These are phyloP conservation scores for Paramecium caudatum DNA, from an alignment of 73 alveolate genomes.

Conservation along the genomic window DNA sequence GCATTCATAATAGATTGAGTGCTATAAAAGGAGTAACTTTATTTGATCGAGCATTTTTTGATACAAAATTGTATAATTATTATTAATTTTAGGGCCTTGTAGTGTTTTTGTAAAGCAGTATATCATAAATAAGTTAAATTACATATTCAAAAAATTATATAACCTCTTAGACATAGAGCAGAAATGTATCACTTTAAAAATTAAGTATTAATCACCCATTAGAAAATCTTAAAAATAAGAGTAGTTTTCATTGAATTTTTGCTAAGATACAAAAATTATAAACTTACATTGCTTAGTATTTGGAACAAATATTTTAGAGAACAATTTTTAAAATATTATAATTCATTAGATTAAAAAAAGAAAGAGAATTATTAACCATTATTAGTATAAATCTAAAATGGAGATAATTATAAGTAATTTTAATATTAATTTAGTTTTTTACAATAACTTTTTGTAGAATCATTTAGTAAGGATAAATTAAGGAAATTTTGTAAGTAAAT, in stretches of 20 bases:
- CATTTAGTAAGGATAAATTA: not conserved
- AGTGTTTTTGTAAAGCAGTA: not conserved
- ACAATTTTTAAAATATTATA: not conserved
- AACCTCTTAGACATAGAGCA: slow-evolving; percentile 34
- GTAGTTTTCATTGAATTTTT: not conserved
- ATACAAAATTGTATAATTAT: slow-evolving; percentile 31
- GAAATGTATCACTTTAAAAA: slow-evolving; percentile 1
- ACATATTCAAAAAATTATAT: not conserved
- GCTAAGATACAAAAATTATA: not conserved
- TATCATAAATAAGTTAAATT: slow-evolving; percentile 8
- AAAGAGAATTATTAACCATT: not conserved
- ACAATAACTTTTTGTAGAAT: not conserved
- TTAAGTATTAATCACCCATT: not conserved
- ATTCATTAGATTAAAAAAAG: not conserved
- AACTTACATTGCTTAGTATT: not conserved
- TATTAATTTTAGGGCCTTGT: not conserved
- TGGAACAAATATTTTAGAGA: not conserved
- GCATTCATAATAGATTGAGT: slow-evolving; percentile 19
- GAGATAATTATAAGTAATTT: not conserved
- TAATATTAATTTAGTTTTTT: not conserved
- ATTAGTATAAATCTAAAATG: not conserved
- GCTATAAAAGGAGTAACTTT: slow-evolving; percentile 16
- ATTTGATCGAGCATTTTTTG: slow-evolving; percentile 48
- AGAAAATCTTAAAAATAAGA: slow-evolving; percentile 16
- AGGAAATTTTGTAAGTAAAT: not conserved